Conservation (phyloP, 2,329 filamentous ascomycete genomes). For the Colletotrichum falcatum region DNA sequence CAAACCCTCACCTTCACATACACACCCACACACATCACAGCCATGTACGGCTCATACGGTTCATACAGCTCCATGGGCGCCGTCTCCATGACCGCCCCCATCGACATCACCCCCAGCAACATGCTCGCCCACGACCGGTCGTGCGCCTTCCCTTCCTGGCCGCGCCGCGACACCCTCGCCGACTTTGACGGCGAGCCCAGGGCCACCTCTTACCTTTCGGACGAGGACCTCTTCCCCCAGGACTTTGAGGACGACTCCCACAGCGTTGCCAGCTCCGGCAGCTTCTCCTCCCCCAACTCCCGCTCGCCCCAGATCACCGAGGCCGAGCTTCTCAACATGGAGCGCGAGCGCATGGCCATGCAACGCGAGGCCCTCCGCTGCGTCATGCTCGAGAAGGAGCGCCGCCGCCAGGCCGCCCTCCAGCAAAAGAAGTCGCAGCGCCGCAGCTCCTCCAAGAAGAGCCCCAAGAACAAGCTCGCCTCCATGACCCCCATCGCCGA, state of each 20-base stretch:
- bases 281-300: conserved; percentile 59
- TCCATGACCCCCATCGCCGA: conserved; percentile 69
- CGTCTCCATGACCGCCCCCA: conserved; percentile 53
- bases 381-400: conserved; percentile 67
- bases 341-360: conserved; percentile 62
- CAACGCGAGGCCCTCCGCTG: conserved; percentile 66
- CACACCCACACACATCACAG: conserved; percentile 43
- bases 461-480: conserved; percentile 59
- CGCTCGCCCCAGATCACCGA: conserved; percentile 55
- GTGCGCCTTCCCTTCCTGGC: conserved; percentile 71
- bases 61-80: conserved; percentile 63
- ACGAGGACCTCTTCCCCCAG: conserved; percentile 71
- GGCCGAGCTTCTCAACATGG: conserved; percentile 62
- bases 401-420: conserved; percentile 55
- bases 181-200: conserved; percentile 55
- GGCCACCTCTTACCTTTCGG: conserved; percentile 69
- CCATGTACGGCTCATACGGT: conserved; percentile 64
- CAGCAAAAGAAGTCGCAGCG: conserved; percentile 51
- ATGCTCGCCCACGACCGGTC: conserved; percentile 56
- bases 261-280: conserved; percentile 58
- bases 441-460: conserved; percentile 60
- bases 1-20: conserved; percentile 8
- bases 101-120: conserved; percentile 59
- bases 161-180: conserved; percentile 64
- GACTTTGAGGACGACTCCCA: conserved; percentile 63